Evolutionary conservation across 2,329 filamentous ascomycete genomes (phyloP).

Genomic region (Aureobasidium pullulans): DNA sequence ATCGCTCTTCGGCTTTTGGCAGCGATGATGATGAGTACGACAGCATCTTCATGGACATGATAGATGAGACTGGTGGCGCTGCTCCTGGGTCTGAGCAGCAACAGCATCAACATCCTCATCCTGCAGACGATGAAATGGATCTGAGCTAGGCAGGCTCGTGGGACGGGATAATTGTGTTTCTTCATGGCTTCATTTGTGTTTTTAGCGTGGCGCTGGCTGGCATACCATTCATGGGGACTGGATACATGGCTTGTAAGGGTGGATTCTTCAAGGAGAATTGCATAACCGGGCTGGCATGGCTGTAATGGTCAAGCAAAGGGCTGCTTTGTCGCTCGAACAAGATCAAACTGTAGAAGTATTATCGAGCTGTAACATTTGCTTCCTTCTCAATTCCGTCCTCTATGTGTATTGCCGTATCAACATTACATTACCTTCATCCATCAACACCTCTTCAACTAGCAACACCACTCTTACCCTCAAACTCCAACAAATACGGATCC

Average conservation of each 20-base stretch:
- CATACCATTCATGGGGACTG: not conserved
- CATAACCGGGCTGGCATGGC: not conserved
- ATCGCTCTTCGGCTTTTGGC: conserved; percentile 28
- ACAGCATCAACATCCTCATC: conserved; percentile 21
- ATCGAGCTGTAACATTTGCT: not conserved
- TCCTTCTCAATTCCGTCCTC: not conserved
- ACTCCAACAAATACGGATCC: conserved; percentile 34
- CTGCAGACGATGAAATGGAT: conserved; percentile 33
- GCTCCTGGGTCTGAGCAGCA: conserved; percentile 12
- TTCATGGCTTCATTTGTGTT: not conserved
- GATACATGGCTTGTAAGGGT: not conserved
- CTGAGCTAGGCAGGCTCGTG: conserved; percentile 17
- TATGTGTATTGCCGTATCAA: not conserved
- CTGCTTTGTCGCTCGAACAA: no score
- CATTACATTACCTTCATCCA: not conserved
- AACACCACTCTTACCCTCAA: conserved; percentile 25
- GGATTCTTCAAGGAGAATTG: not conserved
- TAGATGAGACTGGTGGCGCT: conserved; percentile 37
- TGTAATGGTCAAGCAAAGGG: not conserved
- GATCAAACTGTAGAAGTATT: not conserved
- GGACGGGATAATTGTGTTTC: not conserved
- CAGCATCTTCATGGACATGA: conserved; percentile 57
- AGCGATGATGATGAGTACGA: conserved; percentile 53
- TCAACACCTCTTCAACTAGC: conserved; percentile 18
- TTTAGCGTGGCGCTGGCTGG: conserved; percentile 11